These are phyloP conservation scores for Alternaria viburni DNA, from an alignment of 2,329 filamentous ascomycete genomes.

Conservation along the genomic window DNA sequence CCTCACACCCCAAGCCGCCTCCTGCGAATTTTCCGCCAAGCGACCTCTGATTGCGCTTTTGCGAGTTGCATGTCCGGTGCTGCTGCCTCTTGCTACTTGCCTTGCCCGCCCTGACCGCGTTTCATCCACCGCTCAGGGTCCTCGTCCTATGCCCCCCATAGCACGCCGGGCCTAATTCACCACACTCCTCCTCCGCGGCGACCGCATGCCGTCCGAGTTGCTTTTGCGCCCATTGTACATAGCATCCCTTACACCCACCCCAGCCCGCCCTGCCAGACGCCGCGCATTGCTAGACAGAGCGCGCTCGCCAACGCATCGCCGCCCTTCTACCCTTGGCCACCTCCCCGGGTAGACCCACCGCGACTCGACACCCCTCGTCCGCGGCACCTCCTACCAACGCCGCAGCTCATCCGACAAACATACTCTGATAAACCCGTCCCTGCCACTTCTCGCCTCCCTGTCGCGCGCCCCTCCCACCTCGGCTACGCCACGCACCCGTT, in stretches of 20 bases:
- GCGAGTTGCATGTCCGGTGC: slow-evolving; percentile 1
- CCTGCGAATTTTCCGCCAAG: slow-evolving; percentile 3
- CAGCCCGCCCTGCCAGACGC: slow-evolving; percentile 16
- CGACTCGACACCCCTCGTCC: slow-evolving; percentile 1
- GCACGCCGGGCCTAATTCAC: slow-evolving; percentile 9
- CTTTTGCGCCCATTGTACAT: slow-evolving; percentile 17
- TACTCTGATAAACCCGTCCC: background rate
- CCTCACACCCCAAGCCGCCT: background rate
- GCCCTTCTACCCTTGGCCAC: slow-evolving; percentile 1
- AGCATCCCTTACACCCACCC: slow-evolving; percentile 5
- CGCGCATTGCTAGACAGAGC: slow-evolving; percentile 14
- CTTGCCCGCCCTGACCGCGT: slow-evolving; percentile 32
- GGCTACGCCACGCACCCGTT: slow-evolving; percentile 10
- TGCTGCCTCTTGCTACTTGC: slow-evolving; percentile 13
- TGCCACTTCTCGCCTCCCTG: slow-evolving; percentile 2
- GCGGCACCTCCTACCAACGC: background rate
- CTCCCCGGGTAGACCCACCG: background rate
- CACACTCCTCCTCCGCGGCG: slow-evolving; percentile 11
- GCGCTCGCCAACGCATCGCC: slow-evolving; percentile 20
- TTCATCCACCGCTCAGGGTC: slow-evolving; percentile 35
- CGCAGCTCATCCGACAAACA: slow-evolving; percentile 2
- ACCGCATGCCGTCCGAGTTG: slow-evolving; percentile 17
- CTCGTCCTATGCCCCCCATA: slow-evolving; percentile 22
- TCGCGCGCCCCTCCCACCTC: slow-evolving; percentile 13
- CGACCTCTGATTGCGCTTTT: slow-evolving; percentile 6